Base-by-base conservation (phyloP, 257 asterid genomes). In the Petrea volubilis region DNA sequence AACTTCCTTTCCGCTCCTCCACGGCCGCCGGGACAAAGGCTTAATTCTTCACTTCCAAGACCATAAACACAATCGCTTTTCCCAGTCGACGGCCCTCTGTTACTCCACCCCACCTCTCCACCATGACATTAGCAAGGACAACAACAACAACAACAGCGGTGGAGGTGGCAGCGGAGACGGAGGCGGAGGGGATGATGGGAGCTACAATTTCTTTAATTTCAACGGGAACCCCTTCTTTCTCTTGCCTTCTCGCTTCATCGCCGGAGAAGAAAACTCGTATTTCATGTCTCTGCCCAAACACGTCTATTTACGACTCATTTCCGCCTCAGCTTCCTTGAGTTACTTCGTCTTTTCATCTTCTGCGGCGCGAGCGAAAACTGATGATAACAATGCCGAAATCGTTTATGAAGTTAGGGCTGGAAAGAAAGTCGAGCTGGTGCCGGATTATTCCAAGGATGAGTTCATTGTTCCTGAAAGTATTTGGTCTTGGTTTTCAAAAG, bases 331-430 rank as follows among this genome's bases (percentile, higher is more conserved):
- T 67, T 79, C 84, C 31, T 56, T 85, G 51, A 34, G 83, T 51
- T 81, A 67, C 72, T 74, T 74, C 71, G 70, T 71, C 53, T 63
- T 64, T 51, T 68, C 85, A 10, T 80, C 86, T 57, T 78, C 91
- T 14, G 72, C 74, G 38, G 98, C 92, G 25, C 78, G 85, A 55
- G 98, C 98, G 0, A 73, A 77, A 58, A 61, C 88, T n/a, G 77
- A 63, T 31, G 81, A 67, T 28, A 63, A 65, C 8, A 69, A 38
- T 18, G 86, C 78, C 41, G 92, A 77, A 28, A 28, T 60, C 15
- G 82, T 89, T 20, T 86, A 70, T 73, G 97, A 91, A 76, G 82
- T 91, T 63, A 84, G 73, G 78, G 97, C 96, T 13, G 99, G 97
- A 47, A 94, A 80, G 85, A 81, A 68, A 80, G 79, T 86, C 64